Base-by-base conservation (phyloP, 2,329 filamentous ascomycete genomes). In the Cadophora sp. region DNA sequence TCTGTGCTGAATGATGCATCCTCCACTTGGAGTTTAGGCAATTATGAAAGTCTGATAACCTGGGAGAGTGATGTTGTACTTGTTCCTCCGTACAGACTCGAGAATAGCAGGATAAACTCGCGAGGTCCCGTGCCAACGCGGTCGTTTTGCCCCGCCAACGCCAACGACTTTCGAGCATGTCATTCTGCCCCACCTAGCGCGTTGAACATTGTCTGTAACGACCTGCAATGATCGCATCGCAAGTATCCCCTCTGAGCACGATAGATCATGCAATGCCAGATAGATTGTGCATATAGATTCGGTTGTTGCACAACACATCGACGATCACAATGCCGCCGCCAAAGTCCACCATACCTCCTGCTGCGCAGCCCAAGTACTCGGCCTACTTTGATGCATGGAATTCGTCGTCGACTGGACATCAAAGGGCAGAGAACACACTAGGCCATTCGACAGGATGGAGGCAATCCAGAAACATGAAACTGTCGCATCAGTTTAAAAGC, bases 351-450 rank as follows among this genome's bases (percentile, higher is more conserved):
- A 58, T 74, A 16, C 69, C 71, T n/a, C n/a, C 66, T 11, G 72
- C 74, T 34, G 75, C 76, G 7, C 65, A 76, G 56, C 83, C 85
- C 26, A 77, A 75, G 43, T 78, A 80, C 75, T 79, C 80, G 29
- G 79, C 80, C 43, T 76, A 77, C 68, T 91, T 91, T 74, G 90
- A 92, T 78, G 84, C 88, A 5, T 92, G 89, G 89, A 93, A 93
- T 80, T 90, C 89, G 16, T 87, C 89, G 14, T 89, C 90, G 6
- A 90, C 91, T 0, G 92, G 92, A 56, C 93, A 97, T 78, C 94
- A 97, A 79, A 86, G 89, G 50, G 88, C 92, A 51, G 91, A 95
- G 68, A 89, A 88, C 68, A 80, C 82, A 3, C 84, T 91, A 1
- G 86, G 87, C 1, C 85, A 86, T 27, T 86, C 84, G 73, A 89